Evolutionary conservation across 805 yeast species (phyloP), one percentile per base, ranked within the genome.

Genomic region (Huiozyma naganishii): DNA sequence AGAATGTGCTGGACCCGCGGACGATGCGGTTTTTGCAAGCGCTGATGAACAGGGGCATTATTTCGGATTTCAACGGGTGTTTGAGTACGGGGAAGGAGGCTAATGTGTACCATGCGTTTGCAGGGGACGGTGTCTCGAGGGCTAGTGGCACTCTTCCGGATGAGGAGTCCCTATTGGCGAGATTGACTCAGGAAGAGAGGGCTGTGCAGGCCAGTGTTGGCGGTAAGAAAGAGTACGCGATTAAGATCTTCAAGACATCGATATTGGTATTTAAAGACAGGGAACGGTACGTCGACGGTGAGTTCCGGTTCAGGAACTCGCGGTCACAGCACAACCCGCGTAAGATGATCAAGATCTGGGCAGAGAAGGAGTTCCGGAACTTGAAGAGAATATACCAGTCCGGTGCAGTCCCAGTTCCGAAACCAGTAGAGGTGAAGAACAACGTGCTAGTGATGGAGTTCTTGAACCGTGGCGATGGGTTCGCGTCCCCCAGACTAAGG

Each of bases 341-440:
- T 57, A 90, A 90, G 59, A 90, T 92, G 97, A 95, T 92, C 49
- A 87, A 86, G 62, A 74, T 89, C 27, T 92, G 99, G 99, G 97
- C 98, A 0, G 98, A 92, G 61, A 92, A 92, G 59, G 99, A 92
- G 66, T 90, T 89, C 52, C 68, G 99, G 44, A 92, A 92, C 59
- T 71, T 92, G 62, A 90, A 86, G 61, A 74, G 99, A 57, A 70
- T 92, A 17, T 68, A 83, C 60, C 59, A 73, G 39, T 73, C 79
- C 45, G 95, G 95, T 0, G 60, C 61, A 8, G 83, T 92, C 32
- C 92, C 95, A n/a, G 82, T 87, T 35, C 98, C 99, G 0, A 83
- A 85, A 58, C 98, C 99, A 1, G 64, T 87, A 10, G 95, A 86
- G 52, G 72, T 92, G 45, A 80, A 86, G 54, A 77, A 88, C 29